These are phyloP conservation scores for Phytomonas sp. DNA, from an alignment of 208 protist genomes.

Conservation along the genomic window DNA sequence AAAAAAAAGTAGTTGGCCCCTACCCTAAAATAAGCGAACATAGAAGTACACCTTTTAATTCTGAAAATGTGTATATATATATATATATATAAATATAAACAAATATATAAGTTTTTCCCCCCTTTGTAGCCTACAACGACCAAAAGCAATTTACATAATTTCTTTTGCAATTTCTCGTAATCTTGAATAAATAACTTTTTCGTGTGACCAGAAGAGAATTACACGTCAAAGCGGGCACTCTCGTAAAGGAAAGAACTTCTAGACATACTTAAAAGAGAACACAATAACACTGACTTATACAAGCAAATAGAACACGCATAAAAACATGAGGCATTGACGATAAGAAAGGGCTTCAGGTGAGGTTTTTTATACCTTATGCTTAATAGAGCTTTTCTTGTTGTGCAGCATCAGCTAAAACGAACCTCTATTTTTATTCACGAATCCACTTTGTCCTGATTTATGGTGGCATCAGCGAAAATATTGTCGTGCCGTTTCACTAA, in stretches of 20 bases:
- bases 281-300: conserved; percentile 2
- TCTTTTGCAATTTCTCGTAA: not conserved
- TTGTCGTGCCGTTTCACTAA: not conserved
- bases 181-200: not conserved
- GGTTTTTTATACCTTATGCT: not conserved
- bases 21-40: conserved; percentile 2
- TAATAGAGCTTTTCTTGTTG: conserved; percentile 6
- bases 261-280: conserved; percentile 1
- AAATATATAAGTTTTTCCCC: not conserved
- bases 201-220: not conserved
- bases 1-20: not conserved
- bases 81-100: conserved; percentile 2
- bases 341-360: not conserved
- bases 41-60: conserved; percentile 1
- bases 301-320: not conserved
- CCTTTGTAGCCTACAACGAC: not conserved
- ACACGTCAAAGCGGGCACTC: not conserved
- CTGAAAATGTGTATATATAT: conserved; percentile 4
- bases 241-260: not conserved
- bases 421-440: not conserved
- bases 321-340: not conserved
- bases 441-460: not conserved
- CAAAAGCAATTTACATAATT: conserved; percentile 1
- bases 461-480: not conserved
- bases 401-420: not conserved